These are phyloP conservation scores for Byssochlamys sp. DNA, from an alignment of 2,329 filamentous ascomycete species.

Conservation along the genomic window DNA sequence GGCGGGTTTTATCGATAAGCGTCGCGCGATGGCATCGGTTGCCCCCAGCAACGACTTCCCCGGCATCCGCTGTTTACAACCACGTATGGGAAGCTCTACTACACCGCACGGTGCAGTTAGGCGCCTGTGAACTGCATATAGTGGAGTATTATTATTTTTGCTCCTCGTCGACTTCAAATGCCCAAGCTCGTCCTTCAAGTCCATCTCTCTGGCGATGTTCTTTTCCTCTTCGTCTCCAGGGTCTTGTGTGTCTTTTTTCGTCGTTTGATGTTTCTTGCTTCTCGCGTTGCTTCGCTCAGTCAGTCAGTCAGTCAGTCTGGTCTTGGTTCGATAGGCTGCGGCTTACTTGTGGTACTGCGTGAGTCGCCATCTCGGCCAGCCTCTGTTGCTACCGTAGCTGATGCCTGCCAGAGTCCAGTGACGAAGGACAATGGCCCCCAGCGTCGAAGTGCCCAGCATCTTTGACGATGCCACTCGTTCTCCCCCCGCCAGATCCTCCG, in stretches of 20 bases:
- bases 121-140: background rate
- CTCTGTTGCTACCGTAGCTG: background rate
- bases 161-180: background rate
- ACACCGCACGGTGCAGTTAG: conserved; percentile 1
- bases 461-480: conserved; percentile 29
- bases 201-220: background rate
- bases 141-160: background rate
- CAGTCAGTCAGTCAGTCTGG: background rate
- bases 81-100: background rate
- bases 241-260: background rate
- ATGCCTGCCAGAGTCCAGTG: conserved; percentile 10
- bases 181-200: background rate
- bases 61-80: conserved; percentile 1
- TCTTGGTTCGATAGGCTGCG: background rate
- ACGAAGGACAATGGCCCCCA: conserved; percentile 26
- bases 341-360: background rate
- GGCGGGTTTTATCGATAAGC: background rate
- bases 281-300: background rate
- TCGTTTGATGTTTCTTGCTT: background rate
- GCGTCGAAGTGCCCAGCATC: conserved; percentile 21
- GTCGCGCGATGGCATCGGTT: background rate
- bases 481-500: conserved; percentile 32
- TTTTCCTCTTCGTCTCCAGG: background rate
- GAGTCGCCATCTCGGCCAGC: background rate
- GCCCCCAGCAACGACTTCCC: conserved; percentile 1